Base-by-base conservation (phyloP, 1,139 yeast species). In the Suhomyces chickasaworum region DNA sequence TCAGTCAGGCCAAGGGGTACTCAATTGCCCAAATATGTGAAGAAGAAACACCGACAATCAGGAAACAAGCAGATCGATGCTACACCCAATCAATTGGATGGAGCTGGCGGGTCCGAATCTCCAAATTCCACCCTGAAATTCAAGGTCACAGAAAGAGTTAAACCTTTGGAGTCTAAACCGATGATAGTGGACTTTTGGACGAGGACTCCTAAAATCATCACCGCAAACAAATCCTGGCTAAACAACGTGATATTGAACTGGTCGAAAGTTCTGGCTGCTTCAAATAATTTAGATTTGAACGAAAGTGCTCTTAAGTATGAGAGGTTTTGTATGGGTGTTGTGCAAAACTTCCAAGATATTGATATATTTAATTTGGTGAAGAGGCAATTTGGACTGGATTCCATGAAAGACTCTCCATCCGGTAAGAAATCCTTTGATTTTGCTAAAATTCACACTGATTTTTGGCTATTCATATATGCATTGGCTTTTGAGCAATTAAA, bases 401-500 rank as follows among this genome's bases (percentile, higher is more conserved):
- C 4, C n/a, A n/a, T 29, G 33, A 12, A 2, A 13, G 3, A 2
- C n/a, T 20, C n/a, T n/a, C n/a, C n/a, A n/a, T n/a, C n/a, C n/a
- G n/a, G n/a, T n/a, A n/a, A n/a, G n/a, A n/a, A n/a, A n/a, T n/a
- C n/a, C n/a, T n/a, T n/a, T n/a, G n/a, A n/a, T n/a, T n/a, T n/a
- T n/a, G n/a, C n/a, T n/a, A n/a, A n/a, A n/a, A n/a, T n/a, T n/a
- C n/a, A n/a, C 21, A 29, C 27, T 4, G 10, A 39, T 15, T 31
- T 39, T 16, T 39, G 41, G 41, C 35, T 39, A 17, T 39, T 39
- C 23, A 9, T 39, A 18, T 39, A 39, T 21, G 22, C 35, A 5
- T 20, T 21, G 8, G 36, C 30, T 7, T 31, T 10, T 17, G 36
- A 22, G 4, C 36, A 30, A 6, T 16, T 31, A 6, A 8, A 13